phyloP scores from a whole-genome alignment of 73 alveolate genomes.

The Paramecium sexaurelia region DNA sequence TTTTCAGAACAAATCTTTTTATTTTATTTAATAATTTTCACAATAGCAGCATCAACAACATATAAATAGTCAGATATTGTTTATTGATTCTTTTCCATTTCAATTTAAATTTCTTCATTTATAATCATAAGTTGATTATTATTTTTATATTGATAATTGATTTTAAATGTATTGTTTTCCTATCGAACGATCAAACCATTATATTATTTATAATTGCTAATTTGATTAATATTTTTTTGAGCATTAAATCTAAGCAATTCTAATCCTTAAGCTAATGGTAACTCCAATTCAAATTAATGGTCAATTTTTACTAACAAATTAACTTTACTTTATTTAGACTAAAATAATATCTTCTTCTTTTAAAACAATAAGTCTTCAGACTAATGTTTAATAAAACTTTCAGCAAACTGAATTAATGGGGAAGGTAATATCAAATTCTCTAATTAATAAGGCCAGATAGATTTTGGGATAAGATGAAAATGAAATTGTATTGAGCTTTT shows the following conservation, averaged over 20 bases:
- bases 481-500: not conserved
- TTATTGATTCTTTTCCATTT: not conserved
- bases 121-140: not conserved
- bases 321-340: not conserved
- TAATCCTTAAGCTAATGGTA: not conserved
- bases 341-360: not conserved
- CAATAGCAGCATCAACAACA: conserved; percentile 27
- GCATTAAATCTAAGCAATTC: not conserved
- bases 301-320: not conserved
- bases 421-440: not conserved
- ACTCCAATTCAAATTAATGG: not conserved
- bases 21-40: not conserved
- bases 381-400: not conserved
- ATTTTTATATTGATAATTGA: not conserved
- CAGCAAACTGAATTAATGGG: not conserved
- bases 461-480: not conserved
- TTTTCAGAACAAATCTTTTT: not conserved
- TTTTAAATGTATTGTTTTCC: not conserved
- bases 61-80: not conserved
- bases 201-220: not conserved
- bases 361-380: not conserved
- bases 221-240: not conserved
- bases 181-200: not conserved
- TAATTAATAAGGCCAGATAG: not conserved
- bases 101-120: not conserved